Evolutionary conservation across 2,329 filamentous ascomycete genomes (phyloP), one percentile per base, ranked within the genome.

Genomic region (Fusarium newnesense): DNA sequence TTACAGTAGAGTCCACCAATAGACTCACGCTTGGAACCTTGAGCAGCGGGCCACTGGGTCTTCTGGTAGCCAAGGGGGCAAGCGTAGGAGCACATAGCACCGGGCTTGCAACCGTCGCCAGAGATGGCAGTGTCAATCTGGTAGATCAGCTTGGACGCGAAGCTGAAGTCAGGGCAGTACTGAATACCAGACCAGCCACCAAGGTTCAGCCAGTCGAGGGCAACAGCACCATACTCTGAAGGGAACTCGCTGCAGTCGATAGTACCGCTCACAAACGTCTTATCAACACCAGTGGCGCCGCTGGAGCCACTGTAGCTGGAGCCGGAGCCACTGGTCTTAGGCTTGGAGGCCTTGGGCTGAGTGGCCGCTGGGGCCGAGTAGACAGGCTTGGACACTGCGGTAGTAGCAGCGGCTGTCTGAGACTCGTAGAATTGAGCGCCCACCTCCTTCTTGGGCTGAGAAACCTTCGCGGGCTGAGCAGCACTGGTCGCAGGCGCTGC

Each of bases 41-140:
- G 96, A 39, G 88, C 83, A 16, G 80, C 76, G 52, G 96, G 94
- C 93, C 95, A 98, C 81, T 98, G 96, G 7, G 92, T 89, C 89
- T 98, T 98, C 82, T 96, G 91, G 83, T 96, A 97, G 50, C 96
- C 96, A 34, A 91, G 84, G n/a, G 94, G 93, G 86, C 96, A 99
- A 64, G 94, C 91, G 79, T 98, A 98, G 4, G 95, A 97, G 87
- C 96, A 98, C 87, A 95, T 95, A 66, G 86, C 84, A 54, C 90
- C 91, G 15, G 86, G 77, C 13, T 78, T 81, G 84, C 94, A 96
- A 68, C 82, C 83, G 21, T 89, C 83, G 21, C 92, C 93, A 24
- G 84, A 84, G 52, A 91, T 82, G 32, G 88, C 90, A 44, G 91
- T 91, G 58, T 89, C 85, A 69, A 95, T 94, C 68, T 89, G 88